Evolutionary conservation across 768 basidiomycete genomes (phyloP), one percentile per base, ranked within the genome.

Genomic region (Calocera viscosa): DNA sequence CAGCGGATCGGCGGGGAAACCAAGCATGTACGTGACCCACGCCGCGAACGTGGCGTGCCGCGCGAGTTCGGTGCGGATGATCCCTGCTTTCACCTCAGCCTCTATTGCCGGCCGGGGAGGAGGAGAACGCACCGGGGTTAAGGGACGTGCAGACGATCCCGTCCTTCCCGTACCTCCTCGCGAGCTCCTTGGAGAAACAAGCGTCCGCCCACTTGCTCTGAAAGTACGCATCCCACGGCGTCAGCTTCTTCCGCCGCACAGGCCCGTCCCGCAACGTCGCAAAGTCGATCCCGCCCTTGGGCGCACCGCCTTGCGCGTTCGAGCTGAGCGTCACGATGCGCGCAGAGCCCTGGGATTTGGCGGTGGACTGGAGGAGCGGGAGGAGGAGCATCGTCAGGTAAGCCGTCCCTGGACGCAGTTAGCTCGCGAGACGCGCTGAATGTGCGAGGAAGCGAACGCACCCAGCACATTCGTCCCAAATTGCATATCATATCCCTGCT

Each of bases 401-500:
- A 33, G 16, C 26, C 30, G 60, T 17, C 64, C 35, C 14, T 38
- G 7, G 14, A 5, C 5, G 7, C 35, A 14, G 35, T 38, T 5
- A 38, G 35, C 7, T 5, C 14, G 35, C 14, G 35, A 5, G 35
- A 38, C 7, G 35, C 5, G 5, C 7, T 38, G 14, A 38, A 38
- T n/a, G 35, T 38, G 14, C 7, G 35, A 38, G 35, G 35, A 38
- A 38, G 35, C n/a, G 39, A 40, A 24, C 43, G 43, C 19, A 60
- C 53, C 53, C 3, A 60, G 53, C 24, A 32, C 53, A 32, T 70
- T 70, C 22, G 64, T 66, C 16, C 63, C 70, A 32, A 69, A 70
- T 26, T 69, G 69, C 28, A 64, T n/a, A 22, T 67, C 64, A 38
- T 33, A 41, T 17, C 60, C 66, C 24, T 69, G 28, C 16, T 22